These are phyloP conservation scores for Sphenostylis stenocarpa DNA, from an alignment of 306 rosid species.

Conservation along the genomic window DNA sequence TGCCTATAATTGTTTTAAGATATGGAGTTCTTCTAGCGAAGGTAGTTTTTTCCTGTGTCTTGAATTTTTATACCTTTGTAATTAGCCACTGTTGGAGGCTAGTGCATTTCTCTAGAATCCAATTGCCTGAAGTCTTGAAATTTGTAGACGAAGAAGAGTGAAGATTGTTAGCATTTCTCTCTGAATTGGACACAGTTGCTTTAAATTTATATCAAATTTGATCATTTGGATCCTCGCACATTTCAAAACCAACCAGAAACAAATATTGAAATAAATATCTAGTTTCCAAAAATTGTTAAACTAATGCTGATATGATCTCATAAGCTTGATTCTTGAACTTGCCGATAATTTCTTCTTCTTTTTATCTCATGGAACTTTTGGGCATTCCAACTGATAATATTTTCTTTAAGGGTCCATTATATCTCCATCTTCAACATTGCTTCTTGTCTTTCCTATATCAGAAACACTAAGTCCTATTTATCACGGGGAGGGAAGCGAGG, in stretches of 20 bases:
- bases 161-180: too few species aligned
- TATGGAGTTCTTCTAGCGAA: too few species aligned
- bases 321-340: constrained; percentile 1
- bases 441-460: constrained; percentile 33
- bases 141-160: too few species aligned
- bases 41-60: too few species aligned
- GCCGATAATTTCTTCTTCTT: neutral
- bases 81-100: too few species aligned
- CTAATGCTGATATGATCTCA: neutral
- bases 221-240: neutral
- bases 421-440: constrained; percentile 46
- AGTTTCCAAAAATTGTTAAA: constrained; percentile 17
- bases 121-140: too few species aligned
- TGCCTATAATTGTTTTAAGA: too few species aligned
- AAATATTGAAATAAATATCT: neutral
- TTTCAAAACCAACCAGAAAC: neutral
- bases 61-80: too few species aligned
- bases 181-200: too few species aligned
- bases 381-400: neutral
- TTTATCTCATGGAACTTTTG: neutral
- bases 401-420: constrained; percentile 39
- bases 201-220: too few species aligned
- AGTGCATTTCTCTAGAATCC: too few species aligned
- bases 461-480: constrained; percentile 44
- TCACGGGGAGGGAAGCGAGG: constrained; percentile 34